Base-by-base conservation (phyloP, 345 rosid genomes). In the Erucastrum elatum region DNA sequence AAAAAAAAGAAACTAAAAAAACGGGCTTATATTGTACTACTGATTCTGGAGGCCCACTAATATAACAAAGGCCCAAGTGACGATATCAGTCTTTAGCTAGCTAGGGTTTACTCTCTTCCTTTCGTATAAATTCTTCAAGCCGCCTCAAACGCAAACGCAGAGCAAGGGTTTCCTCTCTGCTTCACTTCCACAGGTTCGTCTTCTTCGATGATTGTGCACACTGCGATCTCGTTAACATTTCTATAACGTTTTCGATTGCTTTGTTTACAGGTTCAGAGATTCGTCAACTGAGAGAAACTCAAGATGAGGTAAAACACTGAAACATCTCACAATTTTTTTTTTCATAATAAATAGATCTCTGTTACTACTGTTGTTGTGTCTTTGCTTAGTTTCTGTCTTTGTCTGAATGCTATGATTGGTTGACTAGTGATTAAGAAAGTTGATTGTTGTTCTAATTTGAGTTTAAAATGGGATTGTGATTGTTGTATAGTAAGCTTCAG, bases 401-500 rank as follows among this genome's bases (percentile, higher is more conserved):
- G 51, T 44, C n/a, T 44, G 51, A 12, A 44, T 11, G 5, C 51
- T 3, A 11, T 44, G 51, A 39, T 39, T 46, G 51, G 10, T 39
- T 46, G 15, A 27, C 10, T 1, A 2, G 53, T 17, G 12, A 31
- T 60, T 25, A 16, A 11, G 30, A 0, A n/a, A 3, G 35, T 33
- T 41, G 35, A 3, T 62, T 44, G 39, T 16, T 63, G 29, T 34
- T 46, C 62, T 62, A 58, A 64, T 49, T 64, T 75, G 37, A 16
- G 53, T 44, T 44, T 69, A 27, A 75, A 72, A 41, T 59, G 55
- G 74, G 17, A 27, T 64, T 68, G 31, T 72, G 66, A 5, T 39
- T 56, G 2, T 39, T 56, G 2, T 66, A 13, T 5, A 68, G 97
- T 85, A 91, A 91, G 87, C 91, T 91, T 80, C 85, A 84, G 84